Percentiles rank a stretch among this genome's conserved stretches.
Conservation (phyloP, 2,329 filamentous ascomycete species). For the Claviceps lovelessii region DNA sequence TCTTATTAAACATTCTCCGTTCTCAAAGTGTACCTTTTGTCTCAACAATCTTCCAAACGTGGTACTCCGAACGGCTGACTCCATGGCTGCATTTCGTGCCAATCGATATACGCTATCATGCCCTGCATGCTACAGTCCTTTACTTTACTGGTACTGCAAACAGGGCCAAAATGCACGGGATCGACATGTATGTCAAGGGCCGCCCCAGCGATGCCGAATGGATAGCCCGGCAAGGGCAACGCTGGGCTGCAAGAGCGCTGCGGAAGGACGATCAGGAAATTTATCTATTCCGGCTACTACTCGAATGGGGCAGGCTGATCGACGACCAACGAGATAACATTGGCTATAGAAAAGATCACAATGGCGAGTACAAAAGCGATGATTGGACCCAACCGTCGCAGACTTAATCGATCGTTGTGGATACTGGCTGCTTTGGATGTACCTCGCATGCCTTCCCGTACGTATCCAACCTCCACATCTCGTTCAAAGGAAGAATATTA, state of each 20-base stretch:
- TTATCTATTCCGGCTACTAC: constrained; percentile 61
- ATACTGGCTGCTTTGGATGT: not conserved
- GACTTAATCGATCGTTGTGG: not conserved
- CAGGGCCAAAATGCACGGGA: constrained; percentile 27
- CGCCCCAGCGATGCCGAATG: constrained; percentile 40
- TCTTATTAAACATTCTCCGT: constrained; percentile 47
- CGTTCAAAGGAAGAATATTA: not conserved
- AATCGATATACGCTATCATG: constrained; percentile 58
- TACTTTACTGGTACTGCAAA: constrained; percentile 53
- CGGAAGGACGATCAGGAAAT: constrained; percentile 64
- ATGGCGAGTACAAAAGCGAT: constrained; percentile 16
- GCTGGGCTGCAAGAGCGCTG: constrained; percentile 50
- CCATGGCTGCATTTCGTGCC: constrained; percentile 76
- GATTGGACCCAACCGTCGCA: constrained; percentile 14
- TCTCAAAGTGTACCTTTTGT: constrained; percentile 57
- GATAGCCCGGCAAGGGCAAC: constrained; percentile 51
- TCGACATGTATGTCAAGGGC: constrained; percentile 31
- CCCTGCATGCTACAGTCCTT: constrained; percentile 56
- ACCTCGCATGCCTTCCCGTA: not conserved
- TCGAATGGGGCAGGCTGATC: constrained; percentile 62
- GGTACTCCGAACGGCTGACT: constrained; percentile 60
- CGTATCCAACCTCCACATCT: not conserved
- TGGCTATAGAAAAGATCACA: constrained; percentile 18
- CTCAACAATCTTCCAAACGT: constrained; percentile 59
- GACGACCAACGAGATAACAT: constrained; percentile 43